These are phyloP conservation scores for Auricularia auricula-judae DNA, from an alignment of 768 basidiomycete species.

Conservation along the genomic window DNA sequence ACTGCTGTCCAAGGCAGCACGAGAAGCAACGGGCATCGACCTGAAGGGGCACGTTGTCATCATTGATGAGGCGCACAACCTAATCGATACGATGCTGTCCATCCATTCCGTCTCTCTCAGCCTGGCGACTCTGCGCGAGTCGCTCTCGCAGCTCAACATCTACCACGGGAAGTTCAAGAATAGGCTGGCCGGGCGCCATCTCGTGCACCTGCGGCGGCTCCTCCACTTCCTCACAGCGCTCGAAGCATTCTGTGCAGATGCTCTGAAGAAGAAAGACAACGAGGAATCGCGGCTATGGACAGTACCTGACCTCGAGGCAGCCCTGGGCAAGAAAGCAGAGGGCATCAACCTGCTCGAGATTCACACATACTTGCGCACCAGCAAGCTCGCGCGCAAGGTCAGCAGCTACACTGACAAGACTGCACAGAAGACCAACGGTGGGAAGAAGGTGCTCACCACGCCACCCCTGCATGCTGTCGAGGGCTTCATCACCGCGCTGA, in stretches of 20 bases:
- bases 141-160: slow-evolving; percentile 60
- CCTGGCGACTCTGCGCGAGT: slow-evolving; percentile 41
- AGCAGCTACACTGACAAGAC: slow-evolving; percentile 70
- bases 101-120: slow-evolving; percentile 66
- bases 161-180: slow-evolving; percentile 73
- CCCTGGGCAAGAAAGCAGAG: slow-evolving; percentile 54
- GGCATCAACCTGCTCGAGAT: slow-evolving; percentile 80
- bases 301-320: slow-evolving; percentile 50
- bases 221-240: slow-evolving; percentile 63
- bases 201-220: slow-evolving; percentile 71
- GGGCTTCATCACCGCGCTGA: slow-evolving; percentile 66
- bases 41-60: slow-evolving; percentile 77
- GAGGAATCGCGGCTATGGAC: slow-evolving; percentile 51
- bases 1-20: slow-evolving; percentile 66
- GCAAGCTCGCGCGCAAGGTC: slow-evolving; percentile 65
- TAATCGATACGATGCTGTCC: slow-evolving; percentile 82
- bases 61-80: slow-evolving; percentile 94
- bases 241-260: slow-evolving; percentile 38
- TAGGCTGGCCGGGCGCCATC: slow-evolving; percentile 61
- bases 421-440: slow-evolving; percentile 31
- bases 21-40: slow-evolving; percentile 82
- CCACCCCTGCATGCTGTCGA: slow-evolving; percentile 77
- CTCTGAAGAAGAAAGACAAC: slow-evolving; percentile 17
- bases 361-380: slow-evolving; percentile 65
- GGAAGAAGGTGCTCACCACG: slow-evolving; percentile 25